Base-by-base conservation (phyloP, 2,329 filamentous ascomycete genomes). In the Botrytis medusae region DNA sequence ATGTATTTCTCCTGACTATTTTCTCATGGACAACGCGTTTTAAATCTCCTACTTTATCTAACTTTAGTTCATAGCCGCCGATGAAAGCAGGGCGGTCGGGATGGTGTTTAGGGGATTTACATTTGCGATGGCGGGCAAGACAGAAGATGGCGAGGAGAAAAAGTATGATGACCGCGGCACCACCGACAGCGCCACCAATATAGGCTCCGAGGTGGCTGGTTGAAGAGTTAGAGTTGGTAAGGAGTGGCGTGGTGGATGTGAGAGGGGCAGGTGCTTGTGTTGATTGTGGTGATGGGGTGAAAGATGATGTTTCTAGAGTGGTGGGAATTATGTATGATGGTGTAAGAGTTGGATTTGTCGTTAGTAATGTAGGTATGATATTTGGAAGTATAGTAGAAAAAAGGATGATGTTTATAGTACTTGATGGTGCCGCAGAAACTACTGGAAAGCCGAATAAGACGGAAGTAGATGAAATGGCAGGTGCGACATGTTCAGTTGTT, bases 81-180 rank as follows among this genome's bases (percentile, higher is more conserved):
- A 68, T 68, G n/a, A 68, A 68, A 42, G 65, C 65, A 12, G 65
- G 65, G 5, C 65, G 65, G 25, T 68, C 65, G n/a, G 65, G 48
- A 20, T 68, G 65, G 25, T 68, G 46, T 42, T 57, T 57, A 1
- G 65, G 65, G 7, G 40, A 37, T 25, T 22, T 57, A 18, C 18
- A 6, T 68, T 57, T 57, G 37, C 65, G 34, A 37, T 37, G 48
- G n/a, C 48, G 48, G 34, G 48, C 3, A 12, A 68, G 34, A 42
- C n/a, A 57, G 20, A 68, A 7, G 34, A 68, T 34, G 48, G 9
- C n/a, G 10, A 42, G 18, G 18, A 57, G 18, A 20, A 68, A 37
- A 22, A 57, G 16, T 1, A 40, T 22, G 65, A 57, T 3, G 10
- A 42, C 1, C 8, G 40, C 20, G 10, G n/a, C 34, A 6, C 48